phyloP scores from a whole-genome alignment of 805 yeast species.

The Kuraishia molischiana region DNA sequence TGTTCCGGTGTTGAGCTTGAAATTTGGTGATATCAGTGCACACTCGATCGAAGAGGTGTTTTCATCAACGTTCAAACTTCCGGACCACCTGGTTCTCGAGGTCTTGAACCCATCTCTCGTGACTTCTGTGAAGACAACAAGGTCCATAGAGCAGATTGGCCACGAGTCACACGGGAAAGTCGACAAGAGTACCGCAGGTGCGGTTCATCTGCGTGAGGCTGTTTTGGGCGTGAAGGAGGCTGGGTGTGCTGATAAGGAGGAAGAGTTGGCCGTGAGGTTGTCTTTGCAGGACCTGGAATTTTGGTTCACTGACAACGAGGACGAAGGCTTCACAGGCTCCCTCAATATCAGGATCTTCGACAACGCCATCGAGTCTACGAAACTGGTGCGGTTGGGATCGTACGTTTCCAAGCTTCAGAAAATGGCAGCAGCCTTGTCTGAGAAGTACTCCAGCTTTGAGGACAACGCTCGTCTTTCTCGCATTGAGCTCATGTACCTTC shows the following conservation, averaged over 20 bases:
- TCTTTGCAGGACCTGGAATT: slow-evolving; percentile 19
- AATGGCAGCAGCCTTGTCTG: not conserved
- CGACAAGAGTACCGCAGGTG: slow-evolving; percentile 14
- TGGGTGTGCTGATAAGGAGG: not conserved
- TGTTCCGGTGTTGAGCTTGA: slow-evolving; percentile 31
- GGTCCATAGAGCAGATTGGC: slow-evolving; percentile 1
- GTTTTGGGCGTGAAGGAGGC: not conserved
- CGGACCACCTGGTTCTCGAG: slow-evolving; percentile 19
- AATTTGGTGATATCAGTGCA: slow-evolving; percentile 4
- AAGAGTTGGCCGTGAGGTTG: not conserved
- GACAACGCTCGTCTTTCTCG: slow-evolving; percentile 10
- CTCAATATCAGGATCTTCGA: slow-evolving; percentile 4
- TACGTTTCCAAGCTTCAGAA: slow-evolving; percentile 5
- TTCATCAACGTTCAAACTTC: slow-evolving; percentile 8
- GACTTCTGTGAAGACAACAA: slow-evolving; percentile 13
- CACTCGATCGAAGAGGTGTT: not conserved
- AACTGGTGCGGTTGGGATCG: slow-evolving; percentile 15
- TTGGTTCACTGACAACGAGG: slow-evolving; percentile 20
- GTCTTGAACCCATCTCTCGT: slow-evolving; percentile 27
- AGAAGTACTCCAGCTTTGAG: slow-evolving; percentile 4
- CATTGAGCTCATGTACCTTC: slow-evolving; percentile 30
- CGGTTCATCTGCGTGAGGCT: slow-evolving; percentile 17
- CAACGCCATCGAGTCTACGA: slow-evolving; percentile 5
- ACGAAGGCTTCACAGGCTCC: slow-evolving; percentile 7
- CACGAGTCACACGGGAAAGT: not conserved